Conservation (phyloP, 768 basidiomycete species). For the Lactifluus pinguis region DNA sequence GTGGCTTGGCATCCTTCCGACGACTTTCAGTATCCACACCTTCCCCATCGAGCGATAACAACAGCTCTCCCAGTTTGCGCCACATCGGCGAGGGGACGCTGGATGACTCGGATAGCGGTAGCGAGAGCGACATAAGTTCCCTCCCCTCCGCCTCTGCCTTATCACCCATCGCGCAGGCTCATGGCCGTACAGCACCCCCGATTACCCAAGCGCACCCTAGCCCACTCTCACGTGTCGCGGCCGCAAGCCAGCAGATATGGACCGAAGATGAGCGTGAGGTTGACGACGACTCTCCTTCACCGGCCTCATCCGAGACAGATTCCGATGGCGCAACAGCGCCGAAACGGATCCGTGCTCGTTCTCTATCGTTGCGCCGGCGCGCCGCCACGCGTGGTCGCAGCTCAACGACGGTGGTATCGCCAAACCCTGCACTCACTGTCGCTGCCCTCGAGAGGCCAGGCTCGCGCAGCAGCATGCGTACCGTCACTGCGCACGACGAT, state of each 20-base stretch:
- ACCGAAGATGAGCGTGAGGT: conserved; percentile 42
- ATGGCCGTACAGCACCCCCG: conserved; percentile 20
- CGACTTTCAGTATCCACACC: conserved; percentile 38
- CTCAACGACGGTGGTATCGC: conserved; percentile 17
- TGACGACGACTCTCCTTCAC: conserved; percentile 47
- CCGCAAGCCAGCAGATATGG: conserved; percentile 42
- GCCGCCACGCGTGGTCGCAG: conserved; percentile 3
- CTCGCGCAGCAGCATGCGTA: conserved; percentile 62
- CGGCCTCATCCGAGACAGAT: conserved; percentile 56
- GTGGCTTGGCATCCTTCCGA: conserved; percentile 28
- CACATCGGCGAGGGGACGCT: conserved; percentile 73
- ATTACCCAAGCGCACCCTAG: conserved; percentile 52
- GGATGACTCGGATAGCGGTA: conserved; percentile 58
- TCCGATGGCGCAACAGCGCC: conserved; percentile 26
- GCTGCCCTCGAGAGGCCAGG: conserved; percentile 34
- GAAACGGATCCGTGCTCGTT: conserved; percentile 19
- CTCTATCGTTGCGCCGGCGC: conserved; percentile 24
- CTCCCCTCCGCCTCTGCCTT: conserved; percentile 17
- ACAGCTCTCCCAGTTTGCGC: conserved; percentile 35
- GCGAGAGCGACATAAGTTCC: conserved; percentile 22
- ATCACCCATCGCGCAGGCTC: conserved; percentile 30
- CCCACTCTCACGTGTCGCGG: conserved; percentile 50
- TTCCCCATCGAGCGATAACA: conserved; percentile 25
- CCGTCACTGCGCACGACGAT: conserved; percentile 43
- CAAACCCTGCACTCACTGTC: conserved; percentile 1